Conservation (phyloP, 306 rosid genomes). For the Gastrolobium bilobum region DNA sequence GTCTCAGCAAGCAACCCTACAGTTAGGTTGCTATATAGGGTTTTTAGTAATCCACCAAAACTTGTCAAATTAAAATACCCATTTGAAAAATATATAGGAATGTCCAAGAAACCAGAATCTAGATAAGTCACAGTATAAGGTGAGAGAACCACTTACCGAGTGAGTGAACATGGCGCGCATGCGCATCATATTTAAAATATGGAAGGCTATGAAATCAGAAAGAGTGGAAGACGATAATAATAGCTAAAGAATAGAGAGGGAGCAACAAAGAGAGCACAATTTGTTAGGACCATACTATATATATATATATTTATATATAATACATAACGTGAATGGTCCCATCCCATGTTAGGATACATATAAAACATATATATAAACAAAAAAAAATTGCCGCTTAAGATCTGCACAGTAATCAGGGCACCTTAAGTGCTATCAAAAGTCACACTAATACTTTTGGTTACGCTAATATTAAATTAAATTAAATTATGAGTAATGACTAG, state of each 20-base stretch:
- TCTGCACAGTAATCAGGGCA: slow-evolving; percentile 62
- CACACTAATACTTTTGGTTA: slow-evolving; percentile 53
- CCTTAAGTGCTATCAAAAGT: slow-evolving; percentile 59
- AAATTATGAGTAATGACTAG: neutral
- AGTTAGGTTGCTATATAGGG: slow-evolving; percentile 40
- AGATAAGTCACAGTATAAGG: slow-evolving; percentile 41
- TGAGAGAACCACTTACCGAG: slow-evolving; percentile 48
- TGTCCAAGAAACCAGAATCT: slow-evolving; percentile 31
- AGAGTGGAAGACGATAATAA: neutral
- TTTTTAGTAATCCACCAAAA: neutral
- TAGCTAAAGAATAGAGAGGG: neutral
- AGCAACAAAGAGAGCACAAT: neutral
- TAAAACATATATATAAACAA: neutral
- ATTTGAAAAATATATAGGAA: neutral
- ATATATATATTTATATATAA: no score
- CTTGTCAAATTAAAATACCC: neutral
- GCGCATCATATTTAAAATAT: slow-evolving; percentile 44
- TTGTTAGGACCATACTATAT: slow-evolving; percentile 62
- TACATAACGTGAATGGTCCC: slow-evolving; percentile 61
- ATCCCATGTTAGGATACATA: slow-evolving; percentile 53
- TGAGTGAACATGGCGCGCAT: slow-evolving; percentile 48
- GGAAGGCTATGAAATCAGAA: neutral
- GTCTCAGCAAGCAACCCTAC: slow-evolving; percentile 6
- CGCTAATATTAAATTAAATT: slow-evolving; percentile 3
- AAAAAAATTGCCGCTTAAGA: slow-evolving; percentile 44